A percentile compares a stretch with the other conserved stretches of the same genome.
These are phyloP conservation scores for Choricystis sp. DNA, from an alignment of 139 green algal species.

Conservation along the genomic window DNA sequence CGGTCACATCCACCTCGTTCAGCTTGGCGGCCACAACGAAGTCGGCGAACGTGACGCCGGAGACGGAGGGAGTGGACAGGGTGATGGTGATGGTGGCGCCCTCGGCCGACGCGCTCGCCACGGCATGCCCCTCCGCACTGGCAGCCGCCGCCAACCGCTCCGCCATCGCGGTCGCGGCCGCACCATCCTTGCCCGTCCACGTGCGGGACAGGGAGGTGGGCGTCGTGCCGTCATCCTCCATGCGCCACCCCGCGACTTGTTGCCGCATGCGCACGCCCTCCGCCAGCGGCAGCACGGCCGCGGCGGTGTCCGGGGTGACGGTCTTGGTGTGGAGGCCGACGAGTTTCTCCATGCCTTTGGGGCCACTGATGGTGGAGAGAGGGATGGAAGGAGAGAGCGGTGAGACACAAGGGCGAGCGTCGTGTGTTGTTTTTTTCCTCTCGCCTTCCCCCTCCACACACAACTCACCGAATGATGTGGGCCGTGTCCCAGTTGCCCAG, in stretches of 20 bases:
- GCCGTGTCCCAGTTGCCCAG: slow-evolving; percentile 82
- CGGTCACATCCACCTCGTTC: slow-evolving; percentile 29
- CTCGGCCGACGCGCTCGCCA: slow-evolving; percentile 27
- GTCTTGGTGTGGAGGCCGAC: slow-evolving; percentile 29
- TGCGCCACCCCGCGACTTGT: slow-evolving; percentile 7
- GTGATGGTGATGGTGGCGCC: slow-evolving; percentile 35
- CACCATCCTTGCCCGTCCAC: not conserved
- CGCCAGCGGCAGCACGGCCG: slow-evolving; percentile 37
- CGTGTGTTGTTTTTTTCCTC: too few relatives aligned
- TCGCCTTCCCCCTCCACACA: not conserved
- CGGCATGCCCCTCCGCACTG: slow-evolving; percentile 46
- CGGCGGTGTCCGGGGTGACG: slow-evolving; percentile 20
- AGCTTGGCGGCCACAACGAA: slow-evolving; percentile 80
- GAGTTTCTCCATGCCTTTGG: slow-evolving; percentile 22
- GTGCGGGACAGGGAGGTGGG: not conserved
- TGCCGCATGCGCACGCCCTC: slow-evolving; percentile 28
- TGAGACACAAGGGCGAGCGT: not conserved
- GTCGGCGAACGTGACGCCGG: slow-evolving; percentile 80
- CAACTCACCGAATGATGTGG: slow-evolving; percentile 63
- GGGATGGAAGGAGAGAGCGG: not conserved
- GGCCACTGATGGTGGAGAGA: slow-evolving; percentile 11
- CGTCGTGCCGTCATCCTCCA: not conserved
- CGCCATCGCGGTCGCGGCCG: not conserved
- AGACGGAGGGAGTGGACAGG: slow-evolving; percentile 33
- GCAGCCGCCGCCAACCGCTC: slow-evolving; percentile 29